phyloP scores from a whole-genome alignment of 2,329 filamentous ascomycete species.

The Trichoderma lentiforme region DNA sequence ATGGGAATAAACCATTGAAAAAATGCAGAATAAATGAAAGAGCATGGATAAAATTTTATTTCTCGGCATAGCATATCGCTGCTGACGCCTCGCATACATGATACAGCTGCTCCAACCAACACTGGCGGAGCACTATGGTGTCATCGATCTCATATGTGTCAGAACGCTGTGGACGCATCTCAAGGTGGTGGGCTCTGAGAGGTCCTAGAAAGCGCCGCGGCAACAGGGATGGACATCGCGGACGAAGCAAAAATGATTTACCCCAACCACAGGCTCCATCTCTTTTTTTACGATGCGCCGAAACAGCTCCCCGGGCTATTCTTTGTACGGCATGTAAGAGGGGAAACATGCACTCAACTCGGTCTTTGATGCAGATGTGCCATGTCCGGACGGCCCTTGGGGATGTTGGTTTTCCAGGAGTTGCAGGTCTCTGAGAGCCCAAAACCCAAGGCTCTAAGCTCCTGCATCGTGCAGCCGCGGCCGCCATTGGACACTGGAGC shows the following conservation, averaged over 20 bases:
- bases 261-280: conserved; percentile 6
- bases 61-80: conserved; percentile 9
- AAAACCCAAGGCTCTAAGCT: conserved; percentile 12
- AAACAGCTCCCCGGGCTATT: neutral
- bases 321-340: conserved; percentile 6
- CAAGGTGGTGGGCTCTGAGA: neutral
- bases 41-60: neutral
- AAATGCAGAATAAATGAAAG: neutral
- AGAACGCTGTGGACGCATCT: conserved; percentile 15
- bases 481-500: conserved; percentile 3
- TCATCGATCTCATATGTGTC: conserved; percentile 18
- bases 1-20: neutral
- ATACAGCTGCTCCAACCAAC: neutral
- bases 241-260: neutral
- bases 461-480: conserved; percentile 15
- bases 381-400: neutral
- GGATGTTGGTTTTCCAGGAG: conserved; percentile 3
- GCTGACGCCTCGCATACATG: conserved; percentile 14
- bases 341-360: conserved; percentile 8
- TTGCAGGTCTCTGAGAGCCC: conserved; percentile 6
- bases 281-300: neutral
- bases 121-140: conserved; percentile 14
- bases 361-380: neutral
- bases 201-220: neutral
- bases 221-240: conserved; percentile 2